A percentile compares a stretch with the other conserved stretches of the same genome.
Conservation (phyloP, 108 stramenopile species). For the Aurantiochytrium sp. region DNA sequence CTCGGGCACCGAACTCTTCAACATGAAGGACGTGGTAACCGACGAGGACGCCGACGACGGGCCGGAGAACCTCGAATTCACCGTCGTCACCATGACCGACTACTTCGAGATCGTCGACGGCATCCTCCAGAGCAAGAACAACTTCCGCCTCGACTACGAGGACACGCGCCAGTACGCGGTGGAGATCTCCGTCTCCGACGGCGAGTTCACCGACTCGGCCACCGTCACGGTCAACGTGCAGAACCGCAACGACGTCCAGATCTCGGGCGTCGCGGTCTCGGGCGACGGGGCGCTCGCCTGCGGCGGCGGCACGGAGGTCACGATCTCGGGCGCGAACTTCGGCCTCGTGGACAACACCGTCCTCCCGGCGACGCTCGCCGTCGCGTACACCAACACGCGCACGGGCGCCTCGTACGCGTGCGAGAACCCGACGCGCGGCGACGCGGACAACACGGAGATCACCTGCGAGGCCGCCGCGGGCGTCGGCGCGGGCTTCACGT, state of each 20-base stretch:
- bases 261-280: not conserved
- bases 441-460: not conserved
- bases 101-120: not conserved
- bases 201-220: not conserved
- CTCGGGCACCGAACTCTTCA: not conserved
- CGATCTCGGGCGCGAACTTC: not conserved
- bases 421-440: not conserved
- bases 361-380: not conserved
- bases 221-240: not conserved
- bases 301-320: not conserved
- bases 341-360: constrained; percentile 24
- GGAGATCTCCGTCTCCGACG: not conserved
- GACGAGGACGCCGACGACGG: not conserved
- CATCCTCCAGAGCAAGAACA: not conserved
- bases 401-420: not conserved
- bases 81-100: not conserved
- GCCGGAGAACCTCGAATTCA: not conserved
- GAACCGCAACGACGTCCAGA: not conserved
- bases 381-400: not conserved
- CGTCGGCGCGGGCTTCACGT: not conserved
- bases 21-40: not conserved
- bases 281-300: not conserved
- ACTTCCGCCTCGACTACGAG: constrained; percentile 4
- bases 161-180: not conserved
- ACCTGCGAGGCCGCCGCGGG: not conserved